Evolutionary conservation across 345 rosid species (phyloP), one percentile per base, ranked within the genome.

Genomic region (Euphorbia peplus): DNA sequence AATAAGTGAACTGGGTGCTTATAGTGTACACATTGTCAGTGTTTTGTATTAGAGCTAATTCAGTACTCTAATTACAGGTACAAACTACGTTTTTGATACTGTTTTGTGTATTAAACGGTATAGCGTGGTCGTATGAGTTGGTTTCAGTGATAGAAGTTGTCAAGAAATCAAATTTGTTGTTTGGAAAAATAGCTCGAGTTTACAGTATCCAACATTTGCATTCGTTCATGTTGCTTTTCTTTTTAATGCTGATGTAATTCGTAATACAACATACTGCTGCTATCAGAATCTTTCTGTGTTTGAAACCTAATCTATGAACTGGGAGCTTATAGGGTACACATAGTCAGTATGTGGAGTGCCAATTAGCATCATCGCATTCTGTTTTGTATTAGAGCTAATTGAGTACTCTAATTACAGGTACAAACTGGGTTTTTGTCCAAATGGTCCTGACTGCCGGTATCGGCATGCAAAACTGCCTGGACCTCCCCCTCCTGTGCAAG

Each of bases 361-460:
- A 42, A 58, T 13, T 63, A 15, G 11, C 37, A 62, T 14, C 15
- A 15, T 63, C 5, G 13, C 32, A 25, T 24, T 42, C 13, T 8
- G 12, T 8, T 22, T 4, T 1, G 30, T 13, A 63, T 63, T 16
- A 42, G 5, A 44, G 39, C 55, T 64, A 47, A 64, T 3, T 19
- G 7, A 46, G 50, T 47, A 28, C 53, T 15, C 47, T 63, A 32
- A n/a, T 69, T 79, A 67, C 75, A 95, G 98, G 99, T 95, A 88
- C 81, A 95, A 95, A 87, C 75, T 92, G 52, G 99, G 99, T 14
- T 95, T 95, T 79, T 92, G 99, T 79, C 99, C 99, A 47, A 92
- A 92, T 82, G 99, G 98, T 81, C 87, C 95, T 51, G 98, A 92
- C 66, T 95, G 98, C 71, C 86, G 98, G 28, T 95, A 92, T 58